phyloP scores from a whole-genome alignment of 2,329 filamentous ascomycete genomes.

The Blastomyces silverae region DNA sequence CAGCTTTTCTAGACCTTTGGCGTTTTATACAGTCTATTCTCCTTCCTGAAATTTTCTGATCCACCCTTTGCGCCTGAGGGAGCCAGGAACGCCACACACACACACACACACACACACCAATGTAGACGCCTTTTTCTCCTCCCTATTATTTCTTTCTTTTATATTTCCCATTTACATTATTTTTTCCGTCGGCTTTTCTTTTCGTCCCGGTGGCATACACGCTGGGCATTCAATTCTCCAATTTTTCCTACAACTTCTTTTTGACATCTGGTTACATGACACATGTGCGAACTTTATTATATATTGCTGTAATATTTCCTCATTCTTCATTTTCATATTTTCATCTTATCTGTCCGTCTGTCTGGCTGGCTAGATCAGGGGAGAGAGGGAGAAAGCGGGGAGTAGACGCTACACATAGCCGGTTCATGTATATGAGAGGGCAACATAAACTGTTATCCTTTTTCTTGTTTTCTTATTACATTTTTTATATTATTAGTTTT shows the following conservation, averaged over 20 bases:
- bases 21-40: background rate
- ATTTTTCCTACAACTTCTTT: background rate
- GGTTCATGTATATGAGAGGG: background rate
- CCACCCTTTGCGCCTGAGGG: background rate
- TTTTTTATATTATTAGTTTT: slow-evolving; percentile 1
- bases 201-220: background rate
- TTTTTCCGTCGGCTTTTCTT: slow-evolving; percentile 5
- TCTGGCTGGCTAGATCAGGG: background rate
- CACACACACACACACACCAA: background rate
- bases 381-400: background rate
- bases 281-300: background rate
- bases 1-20: background rate
- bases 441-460: background rate
- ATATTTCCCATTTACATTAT: slow-evolving; percentile 10
- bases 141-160: slow-evolving; percentile 11
- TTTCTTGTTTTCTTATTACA: background rate
- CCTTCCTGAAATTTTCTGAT: background rate
- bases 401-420: background rate
- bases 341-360: slow-evolving; percentile 13
- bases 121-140: background rate
- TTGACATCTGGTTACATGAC: background rate
- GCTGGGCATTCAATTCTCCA: background rate
- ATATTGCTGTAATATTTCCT: slow-evolving; percentile 3
- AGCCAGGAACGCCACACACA: background rate
- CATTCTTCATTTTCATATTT: slow-evolving; percentile 19